phyloP scores from a whole-genome alignment of 1,139 yeast genomes.

The Geotrichum siamense region DNA sequence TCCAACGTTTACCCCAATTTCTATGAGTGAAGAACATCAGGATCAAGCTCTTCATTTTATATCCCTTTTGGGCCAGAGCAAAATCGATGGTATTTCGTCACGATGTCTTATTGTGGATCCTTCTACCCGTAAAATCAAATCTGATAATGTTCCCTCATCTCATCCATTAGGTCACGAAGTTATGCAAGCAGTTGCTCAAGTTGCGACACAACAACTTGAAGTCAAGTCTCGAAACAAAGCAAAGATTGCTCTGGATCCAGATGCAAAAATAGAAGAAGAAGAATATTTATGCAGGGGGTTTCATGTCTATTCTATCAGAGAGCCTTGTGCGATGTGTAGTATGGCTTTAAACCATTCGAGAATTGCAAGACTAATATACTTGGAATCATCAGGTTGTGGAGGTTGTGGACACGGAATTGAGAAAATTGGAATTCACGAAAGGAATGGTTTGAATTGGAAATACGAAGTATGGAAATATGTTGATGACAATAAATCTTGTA shows the following conservation, averaged over 20 bases:
- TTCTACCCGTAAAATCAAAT: conserved; percentile 33
- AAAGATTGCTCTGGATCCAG: conserved; percentile 5
- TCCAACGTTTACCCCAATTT: conserved; percentile 67
- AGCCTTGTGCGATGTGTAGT: conserved; percentile 94
- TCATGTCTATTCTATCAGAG: conserved; percentile 83
- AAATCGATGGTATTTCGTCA: too few species aligned
- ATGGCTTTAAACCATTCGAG: conserved; percentile 96
- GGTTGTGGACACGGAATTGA: conserved; percentile 50
- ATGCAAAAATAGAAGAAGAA: conserved; percentile 7
- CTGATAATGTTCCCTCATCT: conserved; percentile 28
- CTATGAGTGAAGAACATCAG: conserved; percentile 46
- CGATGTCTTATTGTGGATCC: conserved; percentile 45
- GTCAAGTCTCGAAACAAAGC: conserved; percentile 1
- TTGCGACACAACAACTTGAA: conserved; percentile 34
- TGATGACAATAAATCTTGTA: too few species aligned
- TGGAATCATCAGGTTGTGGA: conserved; percentile 46
- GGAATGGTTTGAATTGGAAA: conserved; percentile 67
- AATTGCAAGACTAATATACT: conserved; percentile 58
- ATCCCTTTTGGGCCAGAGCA: conserved; percentile 33
- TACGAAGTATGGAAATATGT: conserved; percentile 66
- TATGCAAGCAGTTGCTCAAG: conserved; percentile 58
- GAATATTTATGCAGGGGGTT: conserved; percentile 67
- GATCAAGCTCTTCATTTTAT: conserved; percentile 40
- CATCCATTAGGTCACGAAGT: conserved; percentile 65
- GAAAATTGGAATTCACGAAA: conserved; percentile 67